Evolutionary conservation across 2,329 filamentous ascomycete genomes (phyloP).

Genomic region (Lachnellula cervina): DNA sequence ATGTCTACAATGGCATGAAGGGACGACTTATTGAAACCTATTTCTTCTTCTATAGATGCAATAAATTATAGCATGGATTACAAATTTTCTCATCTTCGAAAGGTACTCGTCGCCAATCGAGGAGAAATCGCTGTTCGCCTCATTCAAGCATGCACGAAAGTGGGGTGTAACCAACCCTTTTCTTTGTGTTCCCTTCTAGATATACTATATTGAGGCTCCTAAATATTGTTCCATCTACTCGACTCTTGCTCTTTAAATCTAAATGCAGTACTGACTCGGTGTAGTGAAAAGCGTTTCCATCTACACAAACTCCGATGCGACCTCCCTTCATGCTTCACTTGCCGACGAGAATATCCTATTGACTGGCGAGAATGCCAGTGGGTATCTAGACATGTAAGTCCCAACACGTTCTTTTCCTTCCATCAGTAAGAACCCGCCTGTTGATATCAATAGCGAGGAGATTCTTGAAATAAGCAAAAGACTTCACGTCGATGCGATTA

Average conservation of each 20-base stretch:
- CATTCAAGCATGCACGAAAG: constrained; percentile 11
- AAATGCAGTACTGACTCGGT: too few relatives aligned
- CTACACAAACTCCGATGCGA: constrained; percentile 46
- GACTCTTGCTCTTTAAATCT: too few relatives aligned
- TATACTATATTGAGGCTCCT: too few relatives aligned
- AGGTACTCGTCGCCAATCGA: constrained; percentile 33
- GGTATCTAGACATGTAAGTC: constrained; percentile 11
- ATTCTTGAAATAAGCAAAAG: constrained; percentile 9
- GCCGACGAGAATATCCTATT: constrained; percentile 15
- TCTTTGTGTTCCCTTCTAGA: too few relatives aligned
- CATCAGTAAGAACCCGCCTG: neutral
- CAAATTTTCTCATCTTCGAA: constrained; percentile 4
- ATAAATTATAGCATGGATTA: neutral
- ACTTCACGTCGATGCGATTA: constrained; percentile 46
- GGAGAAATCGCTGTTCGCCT: constrained; percentile 56
- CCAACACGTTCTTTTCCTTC: neutral
- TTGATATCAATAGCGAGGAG: neutral
- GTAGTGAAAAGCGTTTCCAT: constrained; percentile 44
- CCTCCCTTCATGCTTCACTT: constrained; percentile 7
- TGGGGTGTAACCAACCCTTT: neutral
- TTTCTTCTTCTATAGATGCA: neutral
- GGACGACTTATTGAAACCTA: neutral
- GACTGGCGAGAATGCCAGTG: constrained; percentile 7
- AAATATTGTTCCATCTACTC: too few relatives aligned
- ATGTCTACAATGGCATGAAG: neutral